A percentile compares a stretch with the other conserved stretches of the same genome.
phyloP scores from a whole-genome alignment of 2,329 filamentous ascomycete genomes.

The Basipetospora chlamydospora region DNA sequence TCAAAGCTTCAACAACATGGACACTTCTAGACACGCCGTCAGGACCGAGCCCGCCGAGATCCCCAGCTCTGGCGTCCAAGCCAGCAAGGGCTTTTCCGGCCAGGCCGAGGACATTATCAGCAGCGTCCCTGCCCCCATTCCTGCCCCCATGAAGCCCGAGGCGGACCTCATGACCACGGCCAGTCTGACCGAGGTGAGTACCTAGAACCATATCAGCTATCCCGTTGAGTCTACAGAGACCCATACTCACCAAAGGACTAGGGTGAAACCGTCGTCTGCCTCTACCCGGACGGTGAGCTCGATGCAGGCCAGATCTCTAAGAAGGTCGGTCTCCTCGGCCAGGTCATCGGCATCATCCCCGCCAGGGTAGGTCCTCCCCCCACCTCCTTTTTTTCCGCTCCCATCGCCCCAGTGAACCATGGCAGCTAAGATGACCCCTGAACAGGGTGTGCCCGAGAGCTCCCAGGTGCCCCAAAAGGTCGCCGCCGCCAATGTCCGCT shows the following conservation, averaged over 20 bases:
- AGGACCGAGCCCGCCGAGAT: no score
- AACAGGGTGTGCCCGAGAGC: neutral
- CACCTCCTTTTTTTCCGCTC: neutral
- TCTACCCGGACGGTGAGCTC: neutral
- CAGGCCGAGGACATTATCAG: no score
- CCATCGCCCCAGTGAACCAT: neutral
- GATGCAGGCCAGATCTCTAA: neutral
- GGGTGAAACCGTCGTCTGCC: slow-evolving; percentile 1
- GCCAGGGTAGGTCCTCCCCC: neutral
- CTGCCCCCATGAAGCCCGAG: neutral
- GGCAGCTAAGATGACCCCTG: neutral
- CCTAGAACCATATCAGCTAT: no score
- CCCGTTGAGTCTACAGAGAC: no score
- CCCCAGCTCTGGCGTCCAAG: no score
- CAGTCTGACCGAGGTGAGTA: neutral
- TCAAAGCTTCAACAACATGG: no score
- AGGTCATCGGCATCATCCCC: slow-evolving; percentile 3
- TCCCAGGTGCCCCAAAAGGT: neutral
- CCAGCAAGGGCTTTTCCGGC: no score
- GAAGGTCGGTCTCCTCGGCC: neutral
- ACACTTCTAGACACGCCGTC: no score
- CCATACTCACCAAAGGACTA: neutral
- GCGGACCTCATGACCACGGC: neutral
- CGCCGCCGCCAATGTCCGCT: neutral
- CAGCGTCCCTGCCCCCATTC: no score